A percentile compares a stretch with the other conserved stretches of the same genome.
Evolutionary conservation across 148 eudicot genomes (phyloP).

Genomic region (Persicaria maculosa): DNA sequence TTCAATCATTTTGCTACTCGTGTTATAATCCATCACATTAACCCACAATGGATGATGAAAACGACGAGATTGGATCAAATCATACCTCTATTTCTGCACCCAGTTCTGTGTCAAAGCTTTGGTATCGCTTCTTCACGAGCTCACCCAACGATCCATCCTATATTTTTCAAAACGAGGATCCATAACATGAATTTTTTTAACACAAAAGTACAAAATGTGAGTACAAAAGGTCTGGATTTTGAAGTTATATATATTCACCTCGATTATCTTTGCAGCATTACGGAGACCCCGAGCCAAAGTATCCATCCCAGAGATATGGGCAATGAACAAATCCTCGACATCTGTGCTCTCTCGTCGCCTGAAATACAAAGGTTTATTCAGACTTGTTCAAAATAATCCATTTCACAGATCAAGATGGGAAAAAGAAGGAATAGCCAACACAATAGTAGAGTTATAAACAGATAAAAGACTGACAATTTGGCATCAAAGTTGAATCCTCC

Average conservation of each 20-base stretch:
- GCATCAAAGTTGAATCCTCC: slow-evolving; percentile 99
- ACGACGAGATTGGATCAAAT: neutral
- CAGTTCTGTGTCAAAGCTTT: slow-evolving; percentile 72
- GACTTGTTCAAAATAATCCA: neutral
- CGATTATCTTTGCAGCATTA: slow-evolving; percentile 84
- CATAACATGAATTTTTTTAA: neutral
- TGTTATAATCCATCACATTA: no score
- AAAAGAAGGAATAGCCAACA: neutral
- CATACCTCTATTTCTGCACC: slow-evolving; percentile 75
- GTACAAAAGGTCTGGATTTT: neutral
- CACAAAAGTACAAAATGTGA: neutral
- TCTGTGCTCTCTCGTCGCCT: slow-evolving; percentile 99
- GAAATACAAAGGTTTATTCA: slow-evolving; percentile 15
- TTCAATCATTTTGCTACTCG: no score
- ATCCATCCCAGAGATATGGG: slow-evolving; percentile 95
- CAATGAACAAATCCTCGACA: slow-evolving; percentile 94
- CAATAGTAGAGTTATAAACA: neutral
- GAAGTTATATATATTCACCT: slow-evolving; percentile 29
- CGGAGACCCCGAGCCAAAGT: slow-evolving; percentile 96
- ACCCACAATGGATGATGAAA: neutral
- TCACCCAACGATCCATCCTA: slow-evolving; percentile 75
- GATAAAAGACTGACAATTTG: slow-evolving; percentile 58
- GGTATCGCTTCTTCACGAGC: slow-evolving; percentile 82
- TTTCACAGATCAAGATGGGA: neutral
- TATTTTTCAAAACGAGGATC: neutral